These are phyloP conservation scores for Exophiala xenobiotica DNA, from an alignment of 2,329 filamentous ascomycete genomes.

Conservation along the genomic window DNA sequence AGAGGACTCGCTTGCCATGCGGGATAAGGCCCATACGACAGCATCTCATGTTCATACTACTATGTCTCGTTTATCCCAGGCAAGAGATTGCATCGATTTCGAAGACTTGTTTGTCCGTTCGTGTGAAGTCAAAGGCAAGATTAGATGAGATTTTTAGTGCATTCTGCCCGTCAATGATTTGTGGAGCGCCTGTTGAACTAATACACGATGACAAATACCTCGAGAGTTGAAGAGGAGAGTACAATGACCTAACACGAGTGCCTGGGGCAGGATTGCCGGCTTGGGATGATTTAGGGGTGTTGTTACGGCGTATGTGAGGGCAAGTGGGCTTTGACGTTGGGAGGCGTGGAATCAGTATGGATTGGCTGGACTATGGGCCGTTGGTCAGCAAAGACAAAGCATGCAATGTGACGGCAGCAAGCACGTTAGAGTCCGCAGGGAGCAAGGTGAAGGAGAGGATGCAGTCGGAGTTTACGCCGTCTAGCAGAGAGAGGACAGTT, in stretches of 20 bases:
- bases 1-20: too few species aligned
- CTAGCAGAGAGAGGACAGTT: conserved; percentile 17
- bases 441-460: conserved; percentile 14
- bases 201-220: conserved; percentile 11
- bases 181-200: conserved; percentile 42
- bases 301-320: conserved; percentile 20
- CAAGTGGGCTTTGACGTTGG: conserved; percentile 18
- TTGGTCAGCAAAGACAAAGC: conserved; percentile 13
- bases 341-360: conserved; percentile 19
- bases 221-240: conserved; percentile 14
- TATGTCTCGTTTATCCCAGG: too few species aligned
- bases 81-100: too few species aligned
- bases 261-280: conserved; percentile 17
- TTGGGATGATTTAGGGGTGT: conserved; percentile 26
- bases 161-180: conserved; percentile 48
- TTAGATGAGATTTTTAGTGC: conserved; percentile 30
- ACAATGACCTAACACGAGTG: conserved; percentile 1
- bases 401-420: conserved; percentile 11
- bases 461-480: conserved; percentile 12
- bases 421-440: conserved; percentile 14
- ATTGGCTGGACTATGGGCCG: conserved; percentile 16
- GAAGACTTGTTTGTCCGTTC: too few species aligned
- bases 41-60: too few species aligned
- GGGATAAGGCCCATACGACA: too few species aligned
- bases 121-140: conserved; percentile 31